Percentiles rank a stretch among this genome's conserved stretches.
Evolutionary conservation across 441 rosid species (phyloP).

Genomic region (Corymbia citriodora): DNA sequence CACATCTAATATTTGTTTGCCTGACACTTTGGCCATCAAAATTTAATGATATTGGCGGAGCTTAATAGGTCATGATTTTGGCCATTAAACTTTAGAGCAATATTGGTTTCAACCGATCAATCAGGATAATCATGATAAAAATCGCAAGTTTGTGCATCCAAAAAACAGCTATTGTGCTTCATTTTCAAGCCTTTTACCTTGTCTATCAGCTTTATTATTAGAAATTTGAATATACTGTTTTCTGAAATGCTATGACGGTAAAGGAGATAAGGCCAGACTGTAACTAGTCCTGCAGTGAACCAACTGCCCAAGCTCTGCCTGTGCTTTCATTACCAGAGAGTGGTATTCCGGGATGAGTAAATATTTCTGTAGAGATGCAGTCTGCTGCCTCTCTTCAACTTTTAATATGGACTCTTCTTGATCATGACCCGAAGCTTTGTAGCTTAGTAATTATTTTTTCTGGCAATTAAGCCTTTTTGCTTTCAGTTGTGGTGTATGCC

Average conservation of each 20-base stretch:
- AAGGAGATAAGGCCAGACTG: not conserved
- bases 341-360: not conserved
- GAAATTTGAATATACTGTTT: not conserved
- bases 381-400: not conserved
- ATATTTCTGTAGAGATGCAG: not conserved
- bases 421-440: fast-evolving
- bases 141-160: not conserved
- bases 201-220: not conserved
- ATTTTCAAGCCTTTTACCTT: not conserved
- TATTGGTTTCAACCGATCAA: not conserved
- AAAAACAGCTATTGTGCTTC: not conserved
- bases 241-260: not conserved
- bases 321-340: not conserved
- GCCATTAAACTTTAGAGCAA: not conserved
- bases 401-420: not conserved
- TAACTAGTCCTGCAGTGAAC: not conserved
- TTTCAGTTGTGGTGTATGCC: not conserved
- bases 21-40: not conserved
- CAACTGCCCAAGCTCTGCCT: not conserved
- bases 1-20: not conserved
- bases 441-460: not conserved
- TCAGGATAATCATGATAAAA: not conserved
- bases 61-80: not conserved
- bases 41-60: not conserved
- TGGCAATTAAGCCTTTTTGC: not conserved